These are phyloP conservation scores for Neurospora sp. DNA, from an alignment of 495 filamentous ascomycete genomes.

Conservation along the genomic window DNA sequence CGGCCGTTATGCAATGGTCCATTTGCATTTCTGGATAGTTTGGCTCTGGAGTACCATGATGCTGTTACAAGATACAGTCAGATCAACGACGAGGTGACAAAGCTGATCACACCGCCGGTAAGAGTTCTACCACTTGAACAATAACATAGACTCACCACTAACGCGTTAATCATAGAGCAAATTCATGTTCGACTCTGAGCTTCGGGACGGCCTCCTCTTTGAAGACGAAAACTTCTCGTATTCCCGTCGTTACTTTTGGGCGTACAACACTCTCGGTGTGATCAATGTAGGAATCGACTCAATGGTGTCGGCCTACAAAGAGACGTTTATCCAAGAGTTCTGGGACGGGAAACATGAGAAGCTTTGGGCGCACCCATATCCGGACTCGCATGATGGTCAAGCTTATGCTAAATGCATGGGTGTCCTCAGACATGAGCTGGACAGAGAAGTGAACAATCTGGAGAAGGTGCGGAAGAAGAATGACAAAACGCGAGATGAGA, in stretches of 20 bases:
- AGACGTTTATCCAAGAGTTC: conserved; percentile 39
- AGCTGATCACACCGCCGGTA: conserved; percentile 39
- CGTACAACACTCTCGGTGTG: conserved; percentile 42
- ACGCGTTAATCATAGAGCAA: conserved; percentile 16
- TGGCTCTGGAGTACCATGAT: conserved; percentile 41
- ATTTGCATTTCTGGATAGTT: conserved; percentile 40
- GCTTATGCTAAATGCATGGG: conserved; percentile 11
- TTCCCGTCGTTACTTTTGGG: conserved; percentile 48
- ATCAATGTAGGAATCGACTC: conserved; percentile 46
- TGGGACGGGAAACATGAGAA: conserved; percentile 38
- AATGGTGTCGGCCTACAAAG: conserved; percentile 37
- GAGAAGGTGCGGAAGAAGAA: conserved; percentile 14
- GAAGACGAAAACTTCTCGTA: conserved; percentile 46
- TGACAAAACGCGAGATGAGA: conserved; percentile 19
- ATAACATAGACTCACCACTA: background rate
- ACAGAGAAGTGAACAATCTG: conserved; percentile 15
- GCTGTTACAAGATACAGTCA: conserved; percentile 38
- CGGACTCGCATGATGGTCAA: conserved; percentile 2
- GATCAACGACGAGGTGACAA: conserved; percentile 36
- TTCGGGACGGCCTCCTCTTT: conserved; percentile 45
- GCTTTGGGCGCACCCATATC: conserved; percentile 23
- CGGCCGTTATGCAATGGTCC: conserved; percentile 42
- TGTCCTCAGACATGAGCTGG: conserved; percentile 15
- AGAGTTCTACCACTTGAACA: background rate
- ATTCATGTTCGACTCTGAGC: conserved; percentile 42